Conservation (phyloP, 2,329 filamentous ascomycete genomes). For the Leptographium galeiforme region DNA sequence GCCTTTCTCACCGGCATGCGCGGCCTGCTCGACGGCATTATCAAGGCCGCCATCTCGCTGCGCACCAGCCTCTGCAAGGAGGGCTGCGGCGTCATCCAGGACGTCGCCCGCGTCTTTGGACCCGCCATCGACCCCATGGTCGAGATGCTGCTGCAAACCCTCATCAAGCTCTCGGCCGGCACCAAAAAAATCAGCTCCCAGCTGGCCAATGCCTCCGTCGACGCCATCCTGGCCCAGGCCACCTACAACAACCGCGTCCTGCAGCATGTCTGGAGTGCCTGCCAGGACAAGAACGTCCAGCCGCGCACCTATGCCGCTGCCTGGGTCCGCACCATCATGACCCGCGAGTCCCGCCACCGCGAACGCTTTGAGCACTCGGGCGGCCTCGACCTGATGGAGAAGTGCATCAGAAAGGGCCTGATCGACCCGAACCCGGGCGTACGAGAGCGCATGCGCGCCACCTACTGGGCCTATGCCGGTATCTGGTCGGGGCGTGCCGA, state of each 20-base stretch:
- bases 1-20: slow-evolving; percentile 60
- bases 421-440: slow-evolving; percentile 81
- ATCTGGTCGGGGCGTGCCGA: slow-evolving; percentile 71
- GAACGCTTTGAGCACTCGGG: slow-evolving; percentile 72
- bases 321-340: slow-evolving; percentile 76
- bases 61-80: slow-evolving; percentile 84
- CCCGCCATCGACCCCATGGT: slow-evolving; percentile 76
- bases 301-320: slow-evolving; percentile 64
- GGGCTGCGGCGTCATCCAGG: slow-evolving; percentile 71
- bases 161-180: slow-evolving; percentile 77
- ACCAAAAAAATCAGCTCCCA: slow-evolving; percentile 91
- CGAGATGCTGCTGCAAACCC: slow-evolving; percentile 75
- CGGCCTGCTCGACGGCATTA: slow-evolving; percentile 67
- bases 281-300: slow-evolving; percentile 87
- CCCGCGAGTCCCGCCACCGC: slow-evolving; percentile 66
- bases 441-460: slow-evolving; percentile 69
- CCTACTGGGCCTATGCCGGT: slow-evolving; percentile 72
- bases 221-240: slow-evolving; percentile 63
- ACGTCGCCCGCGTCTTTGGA: slow-evolving; percentile 64
- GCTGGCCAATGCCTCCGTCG: slow-evolving; percentile 68
- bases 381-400: slow-evolving; percentile 71
- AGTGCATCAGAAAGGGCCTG: slow-evolving; percentile 81
- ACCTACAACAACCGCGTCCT: slow-evolving; percentile 71
- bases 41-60: slow-evolving; percentile 72
- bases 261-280: slow-evolving; percentile 72